These are phyloP conservation scores for Quercus lobata DNA, from an alignment of 331 rosid genomes.

Conservation along the genomic window DNA sequence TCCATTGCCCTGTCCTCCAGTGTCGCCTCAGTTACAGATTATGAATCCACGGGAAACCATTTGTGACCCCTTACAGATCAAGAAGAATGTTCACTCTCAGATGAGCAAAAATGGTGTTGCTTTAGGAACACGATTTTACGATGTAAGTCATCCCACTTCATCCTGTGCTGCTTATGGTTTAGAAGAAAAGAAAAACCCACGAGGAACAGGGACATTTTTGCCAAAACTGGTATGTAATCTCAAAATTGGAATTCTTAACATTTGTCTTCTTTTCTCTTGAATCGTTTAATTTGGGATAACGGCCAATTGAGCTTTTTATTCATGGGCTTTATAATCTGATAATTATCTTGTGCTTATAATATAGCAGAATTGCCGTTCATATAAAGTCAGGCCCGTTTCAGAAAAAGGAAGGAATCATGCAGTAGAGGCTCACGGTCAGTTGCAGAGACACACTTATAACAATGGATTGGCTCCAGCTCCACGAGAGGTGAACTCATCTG, in stretches of 20 bases:
- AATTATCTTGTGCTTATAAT: conserved; percentile 18
- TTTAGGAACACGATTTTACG: conserved; percentile 35
- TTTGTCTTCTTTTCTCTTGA: background rate
- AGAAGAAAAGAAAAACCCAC: conserved; percentile 56
- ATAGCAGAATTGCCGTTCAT: conserved; percentile 49
- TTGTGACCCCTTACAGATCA: conserved; percentile 27
- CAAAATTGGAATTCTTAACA: conserved; percentile 3
- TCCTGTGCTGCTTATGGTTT: conserved; percentile 31
- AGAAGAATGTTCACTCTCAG: conserved; percentile 30
- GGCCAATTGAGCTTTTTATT: background rate
- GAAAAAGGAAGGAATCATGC: conserved; percentile 56
- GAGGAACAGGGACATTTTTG: conserved; percentile 85
- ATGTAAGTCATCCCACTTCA: conserved; percentile 38
- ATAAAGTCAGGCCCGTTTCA: conserved; percentile 37
- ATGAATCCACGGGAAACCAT: conserved; percentile 50
- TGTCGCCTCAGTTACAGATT: conserved; percentile 38
- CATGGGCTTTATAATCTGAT: conserved; percentile 20
- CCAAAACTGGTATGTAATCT: conserved; percentile 48
- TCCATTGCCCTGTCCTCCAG: conserved; percentile 47
- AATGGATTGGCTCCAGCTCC: conserved; percentile 38
- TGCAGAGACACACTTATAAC: conserved; percentile 31
- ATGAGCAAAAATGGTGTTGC: conserved; percentile 36
- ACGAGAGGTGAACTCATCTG: conserved; percentile 31
- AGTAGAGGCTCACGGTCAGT: conserved; percentile 35
- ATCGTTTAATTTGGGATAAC: background rate